A percentile compares a stretch with the other conserved stretches of the same genome.
Evolutionary conservation across 2,329 filamentous ascomycete species (phyloP).

Genomic region (Didymellaceae sp.): DNA sequence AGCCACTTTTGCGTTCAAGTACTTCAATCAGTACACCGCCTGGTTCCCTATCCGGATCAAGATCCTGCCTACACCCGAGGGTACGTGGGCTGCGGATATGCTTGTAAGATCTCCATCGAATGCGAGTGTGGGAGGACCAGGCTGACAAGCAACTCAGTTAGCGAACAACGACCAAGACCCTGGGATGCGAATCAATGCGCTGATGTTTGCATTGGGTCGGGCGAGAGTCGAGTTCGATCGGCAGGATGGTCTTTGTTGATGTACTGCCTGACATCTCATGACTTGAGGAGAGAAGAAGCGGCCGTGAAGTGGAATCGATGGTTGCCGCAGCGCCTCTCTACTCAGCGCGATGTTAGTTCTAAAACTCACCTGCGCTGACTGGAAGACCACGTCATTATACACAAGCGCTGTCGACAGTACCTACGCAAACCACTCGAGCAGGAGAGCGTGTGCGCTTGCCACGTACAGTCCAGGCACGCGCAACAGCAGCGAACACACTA

Average conservation of each 20-base stretch:
- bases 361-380: no score
- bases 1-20: slow-evolving; percentile 2
- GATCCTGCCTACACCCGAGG: neutral
- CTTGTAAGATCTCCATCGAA: neutral
- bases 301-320: no score
- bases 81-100: slow-evolving; percentile 1
- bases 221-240: slow-evolving; percentile 8
- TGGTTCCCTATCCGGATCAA: slow-evolving; percentile 1
- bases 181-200: slow-evolving; percentile 4
- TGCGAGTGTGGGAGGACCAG: no score
- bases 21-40: slow-evolving; percentile 3
- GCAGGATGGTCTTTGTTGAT: neutral
- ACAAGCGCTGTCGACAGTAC: no score
- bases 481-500: neutral
- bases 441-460: no score
- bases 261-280: neutral
- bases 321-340: no score
- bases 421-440: no score
- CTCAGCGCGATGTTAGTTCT: no score
- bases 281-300: neutral
- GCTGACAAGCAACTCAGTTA: no score
- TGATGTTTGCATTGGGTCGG: slow-evolving; percentile 3
- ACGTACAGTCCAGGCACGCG: neutral
- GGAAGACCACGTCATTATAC: no score
- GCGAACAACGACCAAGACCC: slow-evolving; percentile 3